These are phyloP conservation scores for Talaromyces sp. DNA, from an alignment of 2,329 filamentous ascomycete genomes.

Conservation along the genomic window DNA sequence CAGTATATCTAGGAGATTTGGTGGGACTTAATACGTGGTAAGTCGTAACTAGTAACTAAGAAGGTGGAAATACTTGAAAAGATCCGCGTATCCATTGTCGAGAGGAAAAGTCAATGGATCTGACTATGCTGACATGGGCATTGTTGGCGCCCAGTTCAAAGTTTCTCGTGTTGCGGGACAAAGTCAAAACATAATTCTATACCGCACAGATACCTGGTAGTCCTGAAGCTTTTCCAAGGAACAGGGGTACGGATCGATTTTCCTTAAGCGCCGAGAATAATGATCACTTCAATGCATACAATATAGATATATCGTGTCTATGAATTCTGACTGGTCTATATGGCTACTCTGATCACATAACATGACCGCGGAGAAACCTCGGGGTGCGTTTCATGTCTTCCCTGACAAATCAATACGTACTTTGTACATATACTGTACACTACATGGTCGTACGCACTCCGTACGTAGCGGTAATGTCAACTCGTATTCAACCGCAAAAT, in stretches of 20 bases:
- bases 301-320: background rate
- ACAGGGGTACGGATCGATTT: background rate
- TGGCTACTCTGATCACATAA: constrained; percentile 1
- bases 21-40: background rate
- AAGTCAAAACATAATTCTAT: no score
- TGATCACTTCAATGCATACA: background rate
- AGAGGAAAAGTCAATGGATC: background rate
- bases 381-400: background rate
- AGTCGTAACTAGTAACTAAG: background rate
- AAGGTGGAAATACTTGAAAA: background rate
- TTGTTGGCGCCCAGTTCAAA: background rate
- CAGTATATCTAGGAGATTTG: background rate
- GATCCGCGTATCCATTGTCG: background rate
- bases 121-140: background rate
- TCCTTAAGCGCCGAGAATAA: background rate
- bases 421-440: no score
- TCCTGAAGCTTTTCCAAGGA: no score
- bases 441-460: no score
- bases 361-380: background rate
- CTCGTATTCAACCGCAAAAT: background rate
- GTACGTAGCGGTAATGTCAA: background rate
- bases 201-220: no score
- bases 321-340: background rate
- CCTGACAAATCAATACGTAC: background rate
- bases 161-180: background rate